Percentiles rank a stretch among this genome's conserved stretches.
Evolutionary conservation across 2,329 filamentous ascomycete genomes (phyloP).

Genomic region (Penicillium sp.): DNA sequence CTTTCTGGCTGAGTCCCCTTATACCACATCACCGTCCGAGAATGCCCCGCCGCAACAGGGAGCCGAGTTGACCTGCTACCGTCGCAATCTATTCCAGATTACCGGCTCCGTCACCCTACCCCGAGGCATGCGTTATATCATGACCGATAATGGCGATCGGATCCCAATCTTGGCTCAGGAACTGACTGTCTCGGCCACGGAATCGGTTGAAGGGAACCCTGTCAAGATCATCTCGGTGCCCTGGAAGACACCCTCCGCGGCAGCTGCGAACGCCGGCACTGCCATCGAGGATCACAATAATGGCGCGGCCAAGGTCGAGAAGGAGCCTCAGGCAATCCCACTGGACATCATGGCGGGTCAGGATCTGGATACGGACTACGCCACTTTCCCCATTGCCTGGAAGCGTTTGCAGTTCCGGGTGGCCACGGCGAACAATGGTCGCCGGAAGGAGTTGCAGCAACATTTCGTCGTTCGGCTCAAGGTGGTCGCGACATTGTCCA

Average conservation of each 20-base stretch:
- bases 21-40: conserved; percentile 56
- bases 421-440: conserved; percentile 93
- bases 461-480: conserved; percentile 91
- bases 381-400: conserved; percentile 91
- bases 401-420: conserved; percentile 90
- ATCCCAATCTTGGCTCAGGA: conserved; percentile 81
- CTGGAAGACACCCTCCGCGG: conserved; percentile 77
- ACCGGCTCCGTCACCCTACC: conserved; percentile 85
- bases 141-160: conserved; percentile 81
- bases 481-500: conserved; percentile 78
- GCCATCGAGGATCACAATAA: conserved; percentile 37
- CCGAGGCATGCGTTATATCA: conserved; percentile 72
- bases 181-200: conserved; percentile 85
- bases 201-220: conserved; percentile 88
- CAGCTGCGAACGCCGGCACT: conserved; percentile 64
- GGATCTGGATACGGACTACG: conserved; percentile 76
- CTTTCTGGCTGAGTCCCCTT: conserved; percentile 65
- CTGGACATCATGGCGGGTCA: conserved; percentile 66
- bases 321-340: conserved; percentile 81
- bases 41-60: conserved; percentile 56
- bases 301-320: conserved; percentile 66
- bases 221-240: conserved; percentile 95
- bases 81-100: conserved; percentile 93
- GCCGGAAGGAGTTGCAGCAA: conserved; percentile 91
- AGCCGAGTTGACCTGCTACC: conserved; percentile 86